Evolutionary conservation across 2,329 filamentous ascomycete species (phyloP), one percentile per base, ranked within the genome.

Genomic region (Chaetomium globosum): DNA sequence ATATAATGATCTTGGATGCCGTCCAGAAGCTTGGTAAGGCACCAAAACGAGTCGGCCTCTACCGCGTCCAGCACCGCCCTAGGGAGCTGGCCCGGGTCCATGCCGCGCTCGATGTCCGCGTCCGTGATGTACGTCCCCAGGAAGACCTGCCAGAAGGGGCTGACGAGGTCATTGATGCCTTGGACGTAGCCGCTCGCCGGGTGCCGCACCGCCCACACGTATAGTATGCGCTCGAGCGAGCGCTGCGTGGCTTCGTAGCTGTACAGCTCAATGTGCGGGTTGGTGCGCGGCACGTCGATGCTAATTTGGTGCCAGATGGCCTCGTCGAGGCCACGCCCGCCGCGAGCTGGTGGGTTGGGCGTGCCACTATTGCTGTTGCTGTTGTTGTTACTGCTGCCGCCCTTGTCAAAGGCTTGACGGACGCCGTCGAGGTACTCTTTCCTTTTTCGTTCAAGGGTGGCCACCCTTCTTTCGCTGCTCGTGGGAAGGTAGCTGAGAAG

Each of bases 241-340:
- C 93, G 84, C 76, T 99, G 95, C 0, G 96, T 99, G 4, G 94
- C 94, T 77, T 98, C 94, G 75, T 97, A 98, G 70, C 92, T 87
- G 78, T 99, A 99, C 0, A 99, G 83, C 71, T 96, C 91, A 61
- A 99, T 89, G 77, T 98, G 95, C 12, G 95, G 95, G 75, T 97
- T 98, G 4, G 95, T 99, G 59, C 95, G 87, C 2, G 95, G 95
- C 26, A 98, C 92, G 75, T 99, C 95, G 74, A 99, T 99, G 77
- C 93, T 97, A 78, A 99, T 98, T 75, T 99, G 95, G 80, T 99
- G 95, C 95, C 95, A 99, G 65, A 99, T 88, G n/a, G 92, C 90
- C 80, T 99, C 95, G 72, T 99, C 96, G 21, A 99, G 80, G 2
- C 93, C 94, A 67, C 71, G 62, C 12, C 28, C 59, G n/a, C 67